These are phyloP conservation scores for Grosmannia penicillata DNA, from an alignment of 2,329 filamentous ascomycete species.

Conservation along the genomic window DNA sequence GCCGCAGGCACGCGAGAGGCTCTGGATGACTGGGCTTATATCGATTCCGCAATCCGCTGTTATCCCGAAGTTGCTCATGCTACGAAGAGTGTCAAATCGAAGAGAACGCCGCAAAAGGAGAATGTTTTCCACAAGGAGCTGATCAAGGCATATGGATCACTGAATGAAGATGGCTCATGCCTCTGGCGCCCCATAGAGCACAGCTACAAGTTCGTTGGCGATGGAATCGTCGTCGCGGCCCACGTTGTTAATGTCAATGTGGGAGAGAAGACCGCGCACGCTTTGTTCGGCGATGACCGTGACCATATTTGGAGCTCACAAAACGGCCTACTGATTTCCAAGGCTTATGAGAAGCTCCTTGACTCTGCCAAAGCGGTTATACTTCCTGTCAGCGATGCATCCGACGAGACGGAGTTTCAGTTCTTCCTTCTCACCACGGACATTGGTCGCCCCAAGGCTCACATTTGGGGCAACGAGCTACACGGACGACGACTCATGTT, in stretches of 20 bases:
- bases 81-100: not conserved
- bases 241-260: slow-evolving; percentile 3
- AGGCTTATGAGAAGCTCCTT: not conserved
- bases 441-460: not conserved
- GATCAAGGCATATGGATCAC: not conserved
- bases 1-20: not conserved
- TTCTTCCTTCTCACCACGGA: not conserved
- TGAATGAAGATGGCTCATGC: not conserved
- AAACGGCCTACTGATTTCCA: not conserved
- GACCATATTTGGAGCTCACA: not conserved
- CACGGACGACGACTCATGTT: not conserved
- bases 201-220: not conserved
- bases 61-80: not conserved
- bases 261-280: not conserved
- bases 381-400: not conserved
- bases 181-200: not conserved
- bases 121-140: not conserved
- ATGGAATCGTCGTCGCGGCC: not conserved
- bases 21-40: not conserved
- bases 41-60: not conserved
- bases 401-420: not conserved
- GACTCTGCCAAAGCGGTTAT: not conserved
- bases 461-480: not conserved
- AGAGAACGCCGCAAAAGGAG: not conserved
- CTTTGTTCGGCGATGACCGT: not conserved